Base-by-base conservation (phyloP, 1,284 basidiomycete genomes). In the Vanrija sp. region DNA sequence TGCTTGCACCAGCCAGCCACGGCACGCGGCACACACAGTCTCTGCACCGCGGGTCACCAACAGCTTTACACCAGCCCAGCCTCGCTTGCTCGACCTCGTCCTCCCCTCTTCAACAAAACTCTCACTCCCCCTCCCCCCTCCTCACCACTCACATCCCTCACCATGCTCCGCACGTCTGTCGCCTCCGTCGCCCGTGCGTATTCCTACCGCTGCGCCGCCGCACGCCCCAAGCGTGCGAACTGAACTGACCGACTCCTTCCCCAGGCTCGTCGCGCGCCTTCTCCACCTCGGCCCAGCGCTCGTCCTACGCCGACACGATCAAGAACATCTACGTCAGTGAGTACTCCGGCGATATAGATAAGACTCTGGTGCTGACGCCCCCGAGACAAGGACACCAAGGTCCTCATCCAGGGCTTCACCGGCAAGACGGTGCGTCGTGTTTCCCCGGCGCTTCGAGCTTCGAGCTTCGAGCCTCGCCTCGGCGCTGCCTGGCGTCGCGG, bases 341-440 rank as follows among this genome's bases (percentile, higher is more conserved):
- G 72, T 68, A 47, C 23, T 3, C 7, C 10, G n/a, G 23, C 22
- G 18, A 41, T 42, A 22, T 23, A 37, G 19, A n/a, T 24, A 39
- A 23, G 24, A 59, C 31, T 63, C 65, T 53, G 44, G 63, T 39
- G 59, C 63, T 41, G 59, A 51, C 50, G 19, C 23, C 47, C 36
- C 24, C 12, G 67, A 73, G 72, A 91, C 78, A 92, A 93, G 76
- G 90, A 98, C 78, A 96, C 95, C 63, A 92, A 85, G 76, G 93
- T 97, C 43, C 79, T 96, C 57, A 89, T 89, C 67, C 92, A 96
- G 75, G 92, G 92, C 47, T 87, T 95, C 73, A 97, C 93, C 42
- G 96, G 96, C 75, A 98, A 97, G 85, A 98, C 95, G 58, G 93
- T 90, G 63, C 67, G 86, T 71, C 18, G 19, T 54, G 53, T 51